Evolutionary conservation across 371 early-diverging fungal genomes (phyloP).

Genomic region (Modicella reniformis): DNA sequence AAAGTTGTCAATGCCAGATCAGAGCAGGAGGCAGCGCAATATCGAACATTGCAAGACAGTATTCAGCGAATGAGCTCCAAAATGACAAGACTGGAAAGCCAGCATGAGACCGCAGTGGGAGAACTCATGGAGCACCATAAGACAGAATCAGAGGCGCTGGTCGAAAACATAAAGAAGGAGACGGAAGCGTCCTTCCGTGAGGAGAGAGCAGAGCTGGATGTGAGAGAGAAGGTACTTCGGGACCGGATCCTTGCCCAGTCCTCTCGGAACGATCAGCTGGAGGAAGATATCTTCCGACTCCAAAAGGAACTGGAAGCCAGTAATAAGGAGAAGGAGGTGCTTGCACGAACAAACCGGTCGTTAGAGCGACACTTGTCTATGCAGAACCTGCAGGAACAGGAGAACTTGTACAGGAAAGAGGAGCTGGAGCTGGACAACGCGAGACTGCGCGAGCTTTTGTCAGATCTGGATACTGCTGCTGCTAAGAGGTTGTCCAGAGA

Average conservation of each 20-base stretch:
- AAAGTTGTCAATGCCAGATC: constrained; percentile 12
- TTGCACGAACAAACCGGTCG: constrained; percentile 34
- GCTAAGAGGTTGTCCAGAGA: neutral
- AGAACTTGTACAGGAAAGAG: constrained; percentile 35
- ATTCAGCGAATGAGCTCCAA: constrained; percentile 38
- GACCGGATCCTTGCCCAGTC: constrained; percentile 21
- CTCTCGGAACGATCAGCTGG: constrained; percentile 15
- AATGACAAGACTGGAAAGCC: constrained; percentile 32
- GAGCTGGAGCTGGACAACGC: constrained; percentile 30
- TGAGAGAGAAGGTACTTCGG: constrained; percentile 32
- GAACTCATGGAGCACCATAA: constrained; percentile 16
- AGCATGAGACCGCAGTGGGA: constrained; percentile 26
- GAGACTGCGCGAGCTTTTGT: constrained; percentile 11
- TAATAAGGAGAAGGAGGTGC: constrained; percentile 19
- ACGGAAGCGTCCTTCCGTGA: constrained; percentile 6
- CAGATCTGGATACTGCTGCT: constrained; percentile 25
- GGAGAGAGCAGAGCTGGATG: constrained; percentile 21
- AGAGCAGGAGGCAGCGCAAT: constrained; percentile 39
- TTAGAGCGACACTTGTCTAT: constrained; percentile 43
- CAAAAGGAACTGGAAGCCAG: constrained; percentile 11
- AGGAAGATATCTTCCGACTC: constrained; percentile 36
- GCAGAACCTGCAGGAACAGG: constrained; percentile 42
- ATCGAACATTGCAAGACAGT: constrained; percentile 41
- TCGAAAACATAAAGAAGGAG: neutral
- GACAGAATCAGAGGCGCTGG: constrained; percentile 9